These are phyloP conservation scores for Lipomyces mesembrius DNA, from an alignment of 805 yeast genomes.

Conservation along the genomic window DNA sequence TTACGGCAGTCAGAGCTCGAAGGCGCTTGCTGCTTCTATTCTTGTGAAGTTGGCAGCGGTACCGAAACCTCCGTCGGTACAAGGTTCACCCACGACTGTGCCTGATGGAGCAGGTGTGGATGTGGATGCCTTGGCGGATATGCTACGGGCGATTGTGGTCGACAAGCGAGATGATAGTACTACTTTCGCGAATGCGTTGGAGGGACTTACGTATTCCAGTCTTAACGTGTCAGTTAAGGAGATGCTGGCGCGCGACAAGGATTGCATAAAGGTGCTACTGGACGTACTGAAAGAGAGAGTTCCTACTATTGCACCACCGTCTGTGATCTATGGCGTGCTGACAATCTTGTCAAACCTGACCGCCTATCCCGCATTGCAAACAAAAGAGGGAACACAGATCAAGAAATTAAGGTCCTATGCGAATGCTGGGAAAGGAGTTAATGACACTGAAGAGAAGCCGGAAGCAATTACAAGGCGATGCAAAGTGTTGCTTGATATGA, in stretches of 20 bases:
- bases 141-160: conserved; percentile 41
- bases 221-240: conserved; percentile 42
- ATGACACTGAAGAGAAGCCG: conserved; percentile 37
- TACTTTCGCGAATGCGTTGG: conserved; percentile 37
- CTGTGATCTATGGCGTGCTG: conserved; percentile 45
- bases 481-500: conserved; percentile 40
- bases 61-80: conserved; percentile 40
- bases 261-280: conserved; percentile 37
- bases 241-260: conserved; percentile 35
- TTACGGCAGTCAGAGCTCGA: conserved; percentile 35
- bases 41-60: conserved; percentile 43
- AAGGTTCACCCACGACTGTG: conserved; percentile 18
- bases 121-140: conserved; percentile 42
- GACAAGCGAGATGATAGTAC: conserved; percentile 15
- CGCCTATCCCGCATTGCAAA: conserved; percentile 43
- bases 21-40: conserved; percentile 45
- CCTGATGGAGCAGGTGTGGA: conserved; percentile 29
- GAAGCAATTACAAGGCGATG: conserved; percentile 39
- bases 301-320: conserved; percentile 22
- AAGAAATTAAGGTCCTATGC: conserved; percentile 42
- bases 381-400: conserved; percentile 43
- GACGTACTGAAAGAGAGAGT: conserved; percentile 27
- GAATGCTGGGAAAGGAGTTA: conserved; percentile 37
- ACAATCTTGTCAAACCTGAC: conserved; percentile 44
- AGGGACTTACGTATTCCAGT: conserved; percentile 49